Conservation (phyloP, 2,329 filamentous ascomycete species). For the Sporothrix humicola region DNA sequence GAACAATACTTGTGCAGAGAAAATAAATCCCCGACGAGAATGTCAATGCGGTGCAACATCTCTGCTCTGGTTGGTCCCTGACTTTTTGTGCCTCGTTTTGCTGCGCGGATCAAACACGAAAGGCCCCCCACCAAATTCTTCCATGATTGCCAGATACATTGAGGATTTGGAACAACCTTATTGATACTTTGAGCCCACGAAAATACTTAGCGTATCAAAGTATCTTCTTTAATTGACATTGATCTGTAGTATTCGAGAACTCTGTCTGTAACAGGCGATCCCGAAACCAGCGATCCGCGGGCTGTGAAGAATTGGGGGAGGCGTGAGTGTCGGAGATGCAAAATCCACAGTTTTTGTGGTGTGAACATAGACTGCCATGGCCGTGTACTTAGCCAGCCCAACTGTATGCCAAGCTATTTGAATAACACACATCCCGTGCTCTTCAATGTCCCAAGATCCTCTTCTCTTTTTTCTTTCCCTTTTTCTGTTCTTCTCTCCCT, state of each 20-base stretch:
- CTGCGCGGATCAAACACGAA: slow-evolving; percentile 25
- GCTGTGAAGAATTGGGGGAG: neutral
- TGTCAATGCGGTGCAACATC: neutral
- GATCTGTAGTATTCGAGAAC: neutral
- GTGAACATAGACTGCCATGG: neutral
- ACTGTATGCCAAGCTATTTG: neutral
- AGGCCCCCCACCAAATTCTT: neutral
- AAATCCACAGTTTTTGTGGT: neutral
- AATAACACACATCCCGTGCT: neutral
- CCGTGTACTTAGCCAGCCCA: neutral
- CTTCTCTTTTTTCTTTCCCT: neutral
- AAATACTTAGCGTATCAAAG: neutral
- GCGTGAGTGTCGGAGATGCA: neutral
- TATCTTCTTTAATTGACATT: neutral
- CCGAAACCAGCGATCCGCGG: neutral
- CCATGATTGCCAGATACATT: neutral
- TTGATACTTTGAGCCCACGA: neutral
- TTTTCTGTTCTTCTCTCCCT: slow-evolving; percentile 1
- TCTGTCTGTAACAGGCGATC: neutral
- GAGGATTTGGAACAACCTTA: neutral
- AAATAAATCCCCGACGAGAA: neutral
- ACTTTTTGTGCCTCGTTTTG: neutral
- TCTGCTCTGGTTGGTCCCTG: neutral
- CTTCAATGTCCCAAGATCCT: neutral
- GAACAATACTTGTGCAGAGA: neutral